Base-by-base conservation (phyloP, 2,329 filamentous ascomycete genomes). In the Aspergillus jensenii region DNA sequence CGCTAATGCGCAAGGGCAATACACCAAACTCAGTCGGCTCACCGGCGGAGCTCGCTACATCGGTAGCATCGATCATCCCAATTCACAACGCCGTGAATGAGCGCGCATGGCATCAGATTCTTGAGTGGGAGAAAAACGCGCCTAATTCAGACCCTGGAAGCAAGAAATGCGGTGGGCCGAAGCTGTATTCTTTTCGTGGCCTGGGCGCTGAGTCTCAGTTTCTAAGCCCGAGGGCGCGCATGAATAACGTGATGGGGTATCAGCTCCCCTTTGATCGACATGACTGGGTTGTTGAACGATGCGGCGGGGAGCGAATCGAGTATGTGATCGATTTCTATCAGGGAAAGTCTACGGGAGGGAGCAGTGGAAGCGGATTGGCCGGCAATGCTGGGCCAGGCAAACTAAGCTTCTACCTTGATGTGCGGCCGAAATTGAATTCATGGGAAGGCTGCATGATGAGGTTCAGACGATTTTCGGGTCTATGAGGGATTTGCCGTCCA, bases 81-180 rank as follows among this genome's bases (percentile, higher is more conserved):
- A 98, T 98, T 68, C 95, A 99, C 78, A 99, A 99, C 73, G 95
- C 95, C 45, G 95, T 99, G 62, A 99, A 99, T 76, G 95, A 99
- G 83, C 83, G 91, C 43, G 95, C 95, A 0, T 99, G 95, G 95
- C 82, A 85, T 62, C 90, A 98, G 78, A 98, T 99, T 64, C 86
- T 90, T 66, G 80, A 84, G 45, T 99, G 95, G 95, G 95, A 99
- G 77, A 82, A 79, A 44, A 89, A 88, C 0, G 90, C 84, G 59
- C 75, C 74, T 4, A 69, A 66, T 65, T 78, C 77, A 74, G 84
- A 58, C 74, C 79, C 39, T 78, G 89, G 65, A 78, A 84, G 84
- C 87, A 76, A 62, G 79, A 83, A 80, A 63, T 92, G 89, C 63
- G 88, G 85, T 52, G 93, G 93, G 0, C 95, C 95, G 0, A 88